Conservation (phyloP, 2,329 filamentous ascomycete species). For the Cladosporium sp. region DNA sequence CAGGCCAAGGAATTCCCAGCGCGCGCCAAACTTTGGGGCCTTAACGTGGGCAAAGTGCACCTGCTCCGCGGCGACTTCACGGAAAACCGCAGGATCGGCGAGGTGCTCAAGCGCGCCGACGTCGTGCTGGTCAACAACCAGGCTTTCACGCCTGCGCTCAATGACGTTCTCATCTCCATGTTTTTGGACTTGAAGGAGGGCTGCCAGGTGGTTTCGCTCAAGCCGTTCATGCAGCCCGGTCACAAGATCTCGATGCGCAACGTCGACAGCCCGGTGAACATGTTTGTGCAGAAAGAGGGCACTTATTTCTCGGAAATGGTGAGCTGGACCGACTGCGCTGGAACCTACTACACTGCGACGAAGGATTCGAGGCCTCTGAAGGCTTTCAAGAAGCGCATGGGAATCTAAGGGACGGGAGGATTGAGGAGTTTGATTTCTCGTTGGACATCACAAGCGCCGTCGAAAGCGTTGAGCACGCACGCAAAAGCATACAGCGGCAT, state of each 20-base stretch:
- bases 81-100: slow-evolving; percentile 64
- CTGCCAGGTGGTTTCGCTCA: slow-evolving; percentile 84
- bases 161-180: slow-evolving; percentile 78
- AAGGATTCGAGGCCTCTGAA: slow-evolving; percentile 60
- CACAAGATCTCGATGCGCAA: slow-evolving; percentile 72
- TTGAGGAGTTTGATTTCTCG: neutral
- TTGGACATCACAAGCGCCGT: neutral
- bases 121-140: slow-evolving; percentile 99
- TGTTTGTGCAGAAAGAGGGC: slow-evolving; percentile 70
- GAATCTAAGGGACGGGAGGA: neutral
- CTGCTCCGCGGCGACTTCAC: slow-evolving; percentile 84
- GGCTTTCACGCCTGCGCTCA: slow-evolving; percentile 84
- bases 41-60: slow-evolving; percentile 72
- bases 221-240: slow-evolving; percentile 80
- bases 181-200: slow-evolving; percentile 92
- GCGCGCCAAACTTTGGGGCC: slow-evolving; percentile 85
- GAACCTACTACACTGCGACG: slow-evolving; percentile 83
- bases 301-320: slow-evolving; percentile 68
- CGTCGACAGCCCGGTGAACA: slow-evolving; percentile 74
- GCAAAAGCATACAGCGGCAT: slow-evolving; percentile 3
- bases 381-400: slow-evolving; percentile 41
- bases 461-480: neutral
- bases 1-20: slow-evolving; percentile 80
- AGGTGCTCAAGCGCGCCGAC: slow-evolving; percentile 76
- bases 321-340: slow-evolving; percentile 84